These are phyloP conservation scores for Ogataea parapolymorpha DNA, from an alignment of 805 yeast genomes.

Conservation along the genomic window DNA sequence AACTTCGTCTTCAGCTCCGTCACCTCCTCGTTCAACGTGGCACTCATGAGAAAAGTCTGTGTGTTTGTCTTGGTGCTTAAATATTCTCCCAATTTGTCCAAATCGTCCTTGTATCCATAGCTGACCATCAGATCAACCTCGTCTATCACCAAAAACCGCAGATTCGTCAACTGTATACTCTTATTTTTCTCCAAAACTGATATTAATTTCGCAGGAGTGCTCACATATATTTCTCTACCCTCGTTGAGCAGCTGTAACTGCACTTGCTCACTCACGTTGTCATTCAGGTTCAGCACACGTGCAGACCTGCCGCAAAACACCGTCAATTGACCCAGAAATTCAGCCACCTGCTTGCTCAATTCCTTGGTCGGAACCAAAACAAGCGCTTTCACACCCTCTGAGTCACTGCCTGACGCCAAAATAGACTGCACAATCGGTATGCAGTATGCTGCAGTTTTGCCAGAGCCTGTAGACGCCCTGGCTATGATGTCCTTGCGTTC, in stretches of 20 bases:
- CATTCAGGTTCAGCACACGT: constrained; percentile 58
- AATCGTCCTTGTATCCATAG: constrained; percentile 88
- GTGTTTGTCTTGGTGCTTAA: constrained; percentile 71
- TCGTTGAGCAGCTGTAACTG: constrained; percentile 65
- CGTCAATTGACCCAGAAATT: constrained; percentile 65
- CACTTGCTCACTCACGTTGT: constrained; percentile 65
- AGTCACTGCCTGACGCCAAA: constrained; percentile 40
- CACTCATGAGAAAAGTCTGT: constrained; percentile 94
- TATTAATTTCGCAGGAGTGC: constrained; percentile 83
- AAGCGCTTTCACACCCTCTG: constrained; percentile 48
- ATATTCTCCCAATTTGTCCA: constrained; percentile 57
- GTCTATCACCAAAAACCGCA: constrained; percentile 79
- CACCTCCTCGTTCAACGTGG: constrained; percentile 86
- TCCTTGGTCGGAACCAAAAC: constrained; percentile 93
- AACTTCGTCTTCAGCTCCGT: constrained; percentile 69
- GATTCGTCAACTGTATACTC: constrained; percentile 47
- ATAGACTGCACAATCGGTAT: constrained; percentile 84
- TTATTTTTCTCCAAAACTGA: constrained; percentile 45
- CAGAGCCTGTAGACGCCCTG: constrained; percentile 92
- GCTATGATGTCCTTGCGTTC: constrained; percentile 92
- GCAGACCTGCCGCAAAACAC: constrained; percentile 68
- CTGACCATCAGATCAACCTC: constrained; percentile 91
- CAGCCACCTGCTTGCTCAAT: constrained; percentile 77
- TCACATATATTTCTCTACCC: constrained; percentile 74
- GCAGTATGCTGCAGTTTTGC: constrained; percentile 88